Evolutionary conservation across 2,329 filamentous ascomycete species (phyloP).

Genomic region (Phialocephala subalpina): DNA sequence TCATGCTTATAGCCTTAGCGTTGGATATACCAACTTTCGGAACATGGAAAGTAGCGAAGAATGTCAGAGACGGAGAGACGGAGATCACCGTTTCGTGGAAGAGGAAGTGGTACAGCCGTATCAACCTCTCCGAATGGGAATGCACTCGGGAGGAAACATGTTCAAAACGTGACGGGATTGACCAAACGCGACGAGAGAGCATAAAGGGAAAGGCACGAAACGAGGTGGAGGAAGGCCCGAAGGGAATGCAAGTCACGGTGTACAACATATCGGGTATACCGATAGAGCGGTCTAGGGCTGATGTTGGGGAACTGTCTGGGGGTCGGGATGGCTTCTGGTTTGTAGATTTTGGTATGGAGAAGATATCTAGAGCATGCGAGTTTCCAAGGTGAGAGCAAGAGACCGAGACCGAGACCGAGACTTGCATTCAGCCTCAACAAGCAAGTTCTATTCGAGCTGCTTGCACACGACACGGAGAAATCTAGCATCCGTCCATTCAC

Average conservation of each 20-base stretch:
- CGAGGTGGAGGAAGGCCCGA: background rate
- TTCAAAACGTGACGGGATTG: too few relatives aligned
- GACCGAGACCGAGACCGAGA: background rate
- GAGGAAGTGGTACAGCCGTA: background rate
- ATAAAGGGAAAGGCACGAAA: background rate
- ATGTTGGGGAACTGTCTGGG: background rate
- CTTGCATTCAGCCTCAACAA: background rate
- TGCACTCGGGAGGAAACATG: too few relatives aligned
- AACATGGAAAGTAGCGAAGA: background rate
- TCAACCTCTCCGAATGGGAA: background rate
- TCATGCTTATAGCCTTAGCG: too few relatives aligned
- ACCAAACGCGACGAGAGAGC: too few relatives aligned
- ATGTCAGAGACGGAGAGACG: background rate
- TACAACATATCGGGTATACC: background rate
- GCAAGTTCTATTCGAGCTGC: too few relatives aligned
- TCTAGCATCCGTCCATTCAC: background rate
- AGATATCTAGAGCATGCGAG: too few relatives aligned
- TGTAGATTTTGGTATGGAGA: background rate
- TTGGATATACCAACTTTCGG: background rate
- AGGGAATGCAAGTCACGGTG: background rate
- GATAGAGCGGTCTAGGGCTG: background rate
- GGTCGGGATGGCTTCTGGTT: background rate
- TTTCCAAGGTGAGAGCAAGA: background rate
- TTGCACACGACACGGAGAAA: background rate
- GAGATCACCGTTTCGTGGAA: constrained; percentile 3